Evolutionary conservation across 2,329 filamentous ascomycete species (phyloP), one percentile per base, ranked within the genome.

Genomic region (Fusarium avenaceum): DNA sequence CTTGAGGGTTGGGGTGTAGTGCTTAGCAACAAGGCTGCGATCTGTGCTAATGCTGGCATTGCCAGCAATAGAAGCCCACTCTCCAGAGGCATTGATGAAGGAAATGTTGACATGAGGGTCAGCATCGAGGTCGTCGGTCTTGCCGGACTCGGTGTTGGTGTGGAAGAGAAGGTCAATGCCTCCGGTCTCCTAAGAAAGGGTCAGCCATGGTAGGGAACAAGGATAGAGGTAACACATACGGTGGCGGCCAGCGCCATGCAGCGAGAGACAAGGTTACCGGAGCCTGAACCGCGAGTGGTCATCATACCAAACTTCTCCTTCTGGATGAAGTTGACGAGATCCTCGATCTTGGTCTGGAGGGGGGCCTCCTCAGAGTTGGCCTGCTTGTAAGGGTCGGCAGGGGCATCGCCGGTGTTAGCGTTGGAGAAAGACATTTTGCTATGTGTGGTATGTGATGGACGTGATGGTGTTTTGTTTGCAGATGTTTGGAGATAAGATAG

Each of bases 41-140:
- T 95, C 90, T 15, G 90, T 91, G 72, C 91, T 82, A 71, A 97
- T 84, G 26, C 81, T 82, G 1, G 92, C 90, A 1, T 83, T 85
- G 50, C 94, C 94, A n/a, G 91, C 91, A 65, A 97, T 83, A 4
- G 92, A 96, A 1, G 93, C 93, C 94, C 94, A 97, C 78, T 95
- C 90, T 71, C 93, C 92, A 4, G 87, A 87, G 69, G 80, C 79
- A 77, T 91, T 91, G 71, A 95, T 84, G 84, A 97, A 97, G 47
- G 90, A 87, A 69, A 97, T 85, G 82, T 97, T 96, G 82, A 94
- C 86, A 71, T 92, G 86, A 0, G 90, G 83, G 78, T 96, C 90
- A 57, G 84, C 83, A 57, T 87, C 84, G 42, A 97, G 85, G 75
- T 97, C 93, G 78, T 93, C 87, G 7, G 92, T 94, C 85, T 97